Evolutionary conservation across 345 rosid genomes (phyloP), one percentile per base, ranked within the genome.

Genomic region (Punica granatum): DNA sequence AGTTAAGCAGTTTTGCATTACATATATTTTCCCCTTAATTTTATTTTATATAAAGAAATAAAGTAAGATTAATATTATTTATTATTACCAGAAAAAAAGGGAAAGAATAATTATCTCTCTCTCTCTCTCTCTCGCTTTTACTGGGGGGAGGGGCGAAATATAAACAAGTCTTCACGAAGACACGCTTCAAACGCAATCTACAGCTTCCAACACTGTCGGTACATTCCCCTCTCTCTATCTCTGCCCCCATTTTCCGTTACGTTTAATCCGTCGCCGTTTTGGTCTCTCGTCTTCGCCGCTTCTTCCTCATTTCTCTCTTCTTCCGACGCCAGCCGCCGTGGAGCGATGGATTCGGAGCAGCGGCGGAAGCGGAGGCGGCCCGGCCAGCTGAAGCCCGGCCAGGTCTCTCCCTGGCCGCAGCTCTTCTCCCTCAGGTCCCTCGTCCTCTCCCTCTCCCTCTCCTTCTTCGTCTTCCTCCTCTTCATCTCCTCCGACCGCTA

Each of bases 291-390:
- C 26, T 11, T 23, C 28, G 14, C 35, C n/a, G 36, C 35, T 65
- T 7, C 68, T 3, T 21, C 23, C 16, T 42, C 34, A 32, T 65
- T 64, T 32, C 72, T 63, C 63, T 16, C 26, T 3, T 1, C n/a
- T 59, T 26, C 44, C 30, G 23, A 25, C 19, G 66, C 37, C n/a
- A 14, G 43, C 8, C 30, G 46, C 66, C 32, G 42, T 21, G 28
- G 21, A 1, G 35, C 1, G n/a, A 86, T 82, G 96, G 96, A 94
- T 64, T 86, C 87, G 7, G 95, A 91, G 79, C 86, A 80, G 70
- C 84, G 91, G 66, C 77, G 89, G 74, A 94, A 85, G 88, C 84
- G 95, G 74, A 94, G 89, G 90, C 83, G 88, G 34, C 30, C 58
- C 28, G 58, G 30, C 48, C 34, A 67, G 7, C 63, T 83, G 77